A percentile compares a stretch with the other conserved stretches of the same genome.
phyloP scores from a whole-genome alignment of 1,139 yeast genomes.

The Magnusiomyces fungicola region DNA sequence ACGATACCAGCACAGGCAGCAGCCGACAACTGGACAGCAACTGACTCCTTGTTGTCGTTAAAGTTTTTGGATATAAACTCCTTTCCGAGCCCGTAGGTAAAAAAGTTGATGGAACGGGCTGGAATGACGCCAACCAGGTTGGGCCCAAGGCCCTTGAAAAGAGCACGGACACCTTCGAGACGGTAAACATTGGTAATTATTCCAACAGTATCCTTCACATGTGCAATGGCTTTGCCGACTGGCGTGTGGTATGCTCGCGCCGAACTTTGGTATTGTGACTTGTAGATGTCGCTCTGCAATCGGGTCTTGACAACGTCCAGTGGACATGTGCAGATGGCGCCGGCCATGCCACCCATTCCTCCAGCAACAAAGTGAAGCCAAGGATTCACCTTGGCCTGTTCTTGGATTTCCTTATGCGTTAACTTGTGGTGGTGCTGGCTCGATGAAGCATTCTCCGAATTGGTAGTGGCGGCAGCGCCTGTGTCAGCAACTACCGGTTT shows the following conservation, averaged over 20 bases:
- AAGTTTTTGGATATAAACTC: conserved; percentile 57
- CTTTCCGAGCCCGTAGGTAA: conserved; percentile 90
- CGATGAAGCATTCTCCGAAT: too few species aligned
- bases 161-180: conserved; percentile 74
- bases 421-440: not conserved
- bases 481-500: too few species aligned
- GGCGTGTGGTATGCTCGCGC: conserved; percentile 27
- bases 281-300: conserved; percentile 77
- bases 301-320: conserved; percentile 95
- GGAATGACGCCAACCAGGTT: conserved; percentile 98
- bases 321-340: conserved; percentile 90
- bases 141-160: conserved; percentile 94
- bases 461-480: too few species aligned
- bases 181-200: conserved; percentile 63
- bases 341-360: conserved; percentile 96
- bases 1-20: conserved; percentile 94
- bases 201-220: conserved; percentile 73
- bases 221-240: conserved; percentile 47
- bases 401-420: conserved; percentile 7
- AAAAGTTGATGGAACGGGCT: conserved; percentile 92
- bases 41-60: conserved; percentile 67
- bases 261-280: conserved; percentile 18
- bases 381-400: conserved; percentile 45
- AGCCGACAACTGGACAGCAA: conserved; percentile 78
- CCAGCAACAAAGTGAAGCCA: conserved; percentile 99